These are phyloP conservation scores for Coemansia sp. DNA, from an alignment of 192 early-diverging fungal genomes.

Conservation along the genomic window DNA sequence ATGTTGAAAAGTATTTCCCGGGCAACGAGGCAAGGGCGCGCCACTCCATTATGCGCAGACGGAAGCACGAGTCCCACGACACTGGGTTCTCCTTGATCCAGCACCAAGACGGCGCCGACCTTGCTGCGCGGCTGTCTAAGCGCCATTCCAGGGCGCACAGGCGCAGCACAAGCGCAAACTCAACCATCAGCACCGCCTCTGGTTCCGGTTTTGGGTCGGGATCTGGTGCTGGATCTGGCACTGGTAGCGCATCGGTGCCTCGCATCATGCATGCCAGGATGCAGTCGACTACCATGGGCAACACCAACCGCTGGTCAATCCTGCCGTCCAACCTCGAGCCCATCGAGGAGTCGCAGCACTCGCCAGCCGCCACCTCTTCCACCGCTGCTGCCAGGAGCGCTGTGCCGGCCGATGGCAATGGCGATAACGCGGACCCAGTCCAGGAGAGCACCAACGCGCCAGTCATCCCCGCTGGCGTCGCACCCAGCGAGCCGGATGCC, in stretches of 20 bases:
- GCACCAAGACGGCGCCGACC: background rate
- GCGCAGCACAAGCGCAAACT: constrained; percentile 25
- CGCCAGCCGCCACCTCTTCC: constrained; percentile 10
- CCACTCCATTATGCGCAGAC: constrained; percentile 53
- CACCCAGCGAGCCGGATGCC: background rate
- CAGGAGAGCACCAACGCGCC: background rate
- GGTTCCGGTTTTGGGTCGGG: no score
- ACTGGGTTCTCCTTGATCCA: constrained; percentile 6
- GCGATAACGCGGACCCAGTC: background rate
- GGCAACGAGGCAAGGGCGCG: constrained; percentile 60
- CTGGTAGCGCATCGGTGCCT: constrained; percentile 19
- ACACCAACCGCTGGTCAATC: constrained; percentile 33
- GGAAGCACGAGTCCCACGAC: constrained; percentile 37
- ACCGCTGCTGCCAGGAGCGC: background rate
- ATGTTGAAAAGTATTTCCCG: constrained; percentile 92
- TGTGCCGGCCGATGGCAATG: background rate
- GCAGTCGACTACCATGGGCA: constrained; percentile 23
- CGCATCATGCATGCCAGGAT: constrained; percentile 35
- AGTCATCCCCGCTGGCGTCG: background rate
- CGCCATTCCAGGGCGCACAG: constrained; percentile 34
- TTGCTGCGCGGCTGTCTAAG: constrained; percentile 18
- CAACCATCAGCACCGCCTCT: constrained; percentile 8
- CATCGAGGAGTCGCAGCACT: constrained; percentile 35
- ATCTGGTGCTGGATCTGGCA: background rate
- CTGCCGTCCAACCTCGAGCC: constrained; percentile 43